phyloP scores from a whole-genome alignment of 1,284 basidiomycete genomes.

The Rhodotorula mucilaginosa region DNA sequence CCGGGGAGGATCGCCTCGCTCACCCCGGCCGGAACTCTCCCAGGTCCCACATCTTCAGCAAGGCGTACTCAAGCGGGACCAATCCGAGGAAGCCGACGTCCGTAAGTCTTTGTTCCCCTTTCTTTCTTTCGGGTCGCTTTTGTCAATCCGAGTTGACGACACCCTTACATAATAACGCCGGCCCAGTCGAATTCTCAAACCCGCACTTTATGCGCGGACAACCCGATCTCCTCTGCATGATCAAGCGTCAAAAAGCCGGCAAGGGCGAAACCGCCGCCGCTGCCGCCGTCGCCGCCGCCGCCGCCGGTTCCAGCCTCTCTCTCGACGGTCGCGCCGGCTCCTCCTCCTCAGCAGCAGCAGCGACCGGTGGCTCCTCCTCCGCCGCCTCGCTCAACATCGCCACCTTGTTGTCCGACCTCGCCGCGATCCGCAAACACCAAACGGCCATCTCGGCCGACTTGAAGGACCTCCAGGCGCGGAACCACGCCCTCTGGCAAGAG shows the following conservation, averaged over 20 bases:
- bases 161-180: too few species aligned
- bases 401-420: slow-evolving; percentile 74
- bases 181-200: slow-evolving; percentile 69
- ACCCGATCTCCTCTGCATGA: slow-evolving; percentile 83
- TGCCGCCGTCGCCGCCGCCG: slow-evolving; percentile 13
- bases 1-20: not conserved
- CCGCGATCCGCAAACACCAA: slow-evolving; percentile 87
- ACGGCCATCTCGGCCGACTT: slow-evolving; percentile 82
- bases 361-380: slow-evolving; percentile 22
- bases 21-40: too few species aligned
- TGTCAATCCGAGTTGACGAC: not conserved
- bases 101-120: slow-evolving; percentile 56
- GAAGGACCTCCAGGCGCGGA: slow-evolving; percentile 80
- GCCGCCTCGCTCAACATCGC: slow-evolving; percentile 61
- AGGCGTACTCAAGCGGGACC: slow-evolving; percentile 71
- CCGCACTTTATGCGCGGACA: slow-evolving; percentile 84
- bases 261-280: slow-evolving; percentile 26
- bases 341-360: not conserved
- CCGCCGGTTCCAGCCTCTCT: not conserved
- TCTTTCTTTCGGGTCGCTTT: not conserved
- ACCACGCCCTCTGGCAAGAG: slow-evolving; percentile 90
- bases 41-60: slow-evolving; percentile 91
- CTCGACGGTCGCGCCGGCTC: not conserved
- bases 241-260: slow-evolving; percentile 68
- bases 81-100: slow-evolving; percentile 72